Base-by-base conservation (phyloP, 176 grass and related monocot genomes). In the Oryza australiensis region DNA sequence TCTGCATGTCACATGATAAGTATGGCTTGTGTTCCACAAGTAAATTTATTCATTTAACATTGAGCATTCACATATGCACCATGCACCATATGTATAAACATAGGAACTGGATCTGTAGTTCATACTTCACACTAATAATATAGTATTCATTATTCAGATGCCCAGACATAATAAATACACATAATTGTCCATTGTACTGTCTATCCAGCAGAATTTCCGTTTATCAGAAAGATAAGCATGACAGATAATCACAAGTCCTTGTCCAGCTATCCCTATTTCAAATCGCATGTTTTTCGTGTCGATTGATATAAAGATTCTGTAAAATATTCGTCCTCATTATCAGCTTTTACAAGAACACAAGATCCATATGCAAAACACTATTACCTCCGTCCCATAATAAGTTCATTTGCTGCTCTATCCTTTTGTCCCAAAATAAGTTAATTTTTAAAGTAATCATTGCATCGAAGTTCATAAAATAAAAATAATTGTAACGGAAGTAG, bases 1-100 rank as follows among this genome's bases (percentile, higher is more conserved):
- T 76, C 93, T 95, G 84, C 34, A 83, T 6, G 55, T 20, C 15
- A 33, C 11, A 68, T 75, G 80, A 38, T 65, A 15, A 66, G n/a
- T 60, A 24, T 24, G 1, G 9, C n/a, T 40, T 77, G 33, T 74
- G 12, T 84, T 72, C 28, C 66, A 68, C 15, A 41, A 62, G 13
- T 49, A 86, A 73, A 83, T 40, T 45, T 86, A 43, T 16, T 76
- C 20, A 34, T 34, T 38, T 76, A 74, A 75, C 5, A 42, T 5
- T 1, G 9, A 75, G 26, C 11, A 74, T 68, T 43, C 9, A 64
- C n/a, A 64, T 42, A 27, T 8, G 43, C 12, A n/a, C n/a, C n/a
- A n/a, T n/a, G n/a, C n/a, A 46, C 38, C 11, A 22, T 41, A 57
- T 62, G 55, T 5, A 65, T 71, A 70, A 83, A 42, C 20, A 27